Base-by-base conservation (phyloP, 208 protist genomes). In the Leishmania tropica region DNA sequence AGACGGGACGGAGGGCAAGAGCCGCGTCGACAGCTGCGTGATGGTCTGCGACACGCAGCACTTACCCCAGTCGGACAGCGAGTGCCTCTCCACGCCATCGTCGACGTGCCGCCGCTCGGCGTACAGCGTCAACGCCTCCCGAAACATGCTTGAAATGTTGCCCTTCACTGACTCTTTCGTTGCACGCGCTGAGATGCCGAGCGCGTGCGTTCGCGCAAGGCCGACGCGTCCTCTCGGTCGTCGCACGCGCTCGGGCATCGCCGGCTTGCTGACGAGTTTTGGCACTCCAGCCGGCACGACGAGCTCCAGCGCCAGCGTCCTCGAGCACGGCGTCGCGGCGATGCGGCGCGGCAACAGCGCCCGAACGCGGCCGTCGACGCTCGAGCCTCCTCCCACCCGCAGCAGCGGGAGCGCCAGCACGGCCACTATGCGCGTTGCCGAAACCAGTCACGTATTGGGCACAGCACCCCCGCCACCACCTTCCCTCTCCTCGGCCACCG, bases 41-140 rank as follows among this genome's bases (percentile, higher is more conserved):
- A 47, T 37, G 13, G 56, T 48, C 56, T 64, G 53, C 10, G 54
- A 65, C 37, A 47, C 75, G 7, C 19, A 68, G 17, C 67, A 35
- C 56, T 31, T 45, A 35, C 75, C 56, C 11, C 54, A 47, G 40
- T 48, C 56, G 6, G 40, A 78, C 56, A 67, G 37, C 17, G 56
- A 78, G 56, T 35, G 75, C 21, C 40, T 67, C 24, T n/a, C 28
- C 37, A 45, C n/a, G 1, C 24, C 51, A 19, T 65, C 54, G 0
- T 67, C 11, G 21, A 78, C 75, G 37, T 35, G 56, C 40, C 24
- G 56, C 56, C 56, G 35, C 54, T 45, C 37, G 11, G 51, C 37
- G 35, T 47, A 62, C 53, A 77, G 74, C 54, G 74, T 78, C 75
- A 67, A 17, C 37, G 40, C 54, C 4, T 78, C 75, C 35, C 51